Evolutionary conservation across 2,329 filamentous ascomycete species (phyloP), one percentile per base, ranked within the genome.

Genomic region (Fusarium oxysporum): DNA sequence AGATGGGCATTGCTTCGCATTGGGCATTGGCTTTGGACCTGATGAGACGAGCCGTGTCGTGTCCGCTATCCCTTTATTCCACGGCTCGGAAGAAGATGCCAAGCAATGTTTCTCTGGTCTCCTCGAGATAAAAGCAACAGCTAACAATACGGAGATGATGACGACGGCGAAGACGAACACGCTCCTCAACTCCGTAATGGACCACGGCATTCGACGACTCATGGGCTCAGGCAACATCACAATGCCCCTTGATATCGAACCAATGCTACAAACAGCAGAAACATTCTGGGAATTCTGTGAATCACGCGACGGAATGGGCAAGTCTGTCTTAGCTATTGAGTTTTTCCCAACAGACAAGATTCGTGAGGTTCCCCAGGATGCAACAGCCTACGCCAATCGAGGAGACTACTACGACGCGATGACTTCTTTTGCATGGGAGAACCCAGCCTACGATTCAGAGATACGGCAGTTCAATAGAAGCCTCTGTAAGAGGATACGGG

Each of bases 321-420:
- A 67, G 28, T 77, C 77, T 3, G 69, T 68, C 17, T 35, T 78
- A 47, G 76, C 83, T 3, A 82, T 85, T 8, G 86, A 88, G 68
- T 79, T 84, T 30, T 81, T 82, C 30, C 81, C 85, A 25, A 82
- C 82, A 60, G 73, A 77, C 7, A 83, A 84, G 72, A 78, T 84
- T 30, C 78, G 80, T 3, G 73, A 79, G n/a, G 78, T 85, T 8
- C 73, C 79, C 0, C 70, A 79, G 2, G 68, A 78, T 5, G 81
- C 79, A 3, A 87, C 83, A 10, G 83, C 86, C 0, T 86, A 85
- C 62, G 83, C 84, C 7, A 85, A 84, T 67, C 81, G 86, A 8
- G 84, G 83, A 12, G 75, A 76, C 10, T 84, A 84, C 41, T 84
- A 84, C 68, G 85, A 87, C 53, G 82, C 82, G 3, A 78, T 84